These are phyloP conservation scores for Colletotrichum liriopes DNA, from an alignment of 2,329 filamentous ascomycete genomes.

Conservation along the genomic window DNA sequence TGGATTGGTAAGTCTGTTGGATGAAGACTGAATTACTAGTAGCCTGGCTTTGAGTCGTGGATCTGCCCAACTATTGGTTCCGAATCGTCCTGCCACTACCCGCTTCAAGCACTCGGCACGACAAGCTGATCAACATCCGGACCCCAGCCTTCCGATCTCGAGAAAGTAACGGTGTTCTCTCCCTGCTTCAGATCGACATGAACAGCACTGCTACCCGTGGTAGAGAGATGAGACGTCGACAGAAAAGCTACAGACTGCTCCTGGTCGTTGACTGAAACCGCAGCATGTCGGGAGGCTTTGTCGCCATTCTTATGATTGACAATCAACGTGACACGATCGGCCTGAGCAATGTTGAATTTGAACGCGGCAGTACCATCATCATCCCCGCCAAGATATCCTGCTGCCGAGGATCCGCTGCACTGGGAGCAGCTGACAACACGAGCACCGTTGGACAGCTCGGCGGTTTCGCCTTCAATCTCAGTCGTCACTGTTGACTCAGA, in stretches of 20 bases:
- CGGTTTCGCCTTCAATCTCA: constrained; percentile 67
- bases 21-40: background rate
- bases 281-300: constrained; percentile 64
- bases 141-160: constrained; percentile 58
- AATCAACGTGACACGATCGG: constrained; percentile 65
- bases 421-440: constrained; percentile 62
- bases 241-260: constrained; percentile 69
- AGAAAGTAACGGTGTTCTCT: constrained; percentile 65
- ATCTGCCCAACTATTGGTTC: background rate
- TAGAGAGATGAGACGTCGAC: constrained; percentile 59
- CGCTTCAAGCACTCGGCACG: constrained; percentile 56
- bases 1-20: background rate
- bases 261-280: constrained; percentile 70
- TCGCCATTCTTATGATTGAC: constrained; percentile 73
- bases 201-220: constrained; percentile 62
- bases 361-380: constrained; percentile 65
- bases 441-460: constrained; percentile 62
- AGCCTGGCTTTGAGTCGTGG: no score
- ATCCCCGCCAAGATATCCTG: constrained; percentile 70
- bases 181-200: constrained; percentile 65
- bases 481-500: constrained; percentile 61
- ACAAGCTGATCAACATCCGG: constrained; percentile 70
- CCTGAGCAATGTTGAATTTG: constrained; percentile 59
- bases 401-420: constrained; percentile 65
- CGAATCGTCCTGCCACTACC: no score